Base-by-base conservation (phyloP, 495 filamentous ascomycete species). In the Oidiodendron maius region DNA sequence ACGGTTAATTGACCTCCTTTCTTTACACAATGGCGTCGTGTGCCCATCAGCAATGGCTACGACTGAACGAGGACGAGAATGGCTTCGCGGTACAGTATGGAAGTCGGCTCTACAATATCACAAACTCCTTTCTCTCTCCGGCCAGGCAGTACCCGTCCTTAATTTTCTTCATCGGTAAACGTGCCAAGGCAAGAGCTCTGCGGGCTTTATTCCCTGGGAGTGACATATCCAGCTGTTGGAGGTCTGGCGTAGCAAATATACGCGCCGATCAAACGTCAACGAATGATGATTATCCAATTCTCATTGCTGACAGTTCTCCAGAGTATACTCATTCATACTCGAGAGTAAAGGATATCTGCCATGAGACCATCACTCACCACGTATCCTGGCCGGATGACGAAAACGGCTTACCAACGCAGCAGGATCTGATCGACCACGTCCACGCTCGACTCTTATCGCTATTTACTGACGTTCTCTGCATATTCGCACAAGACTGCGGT, bases 401-500 rank as follows among this genome's bases (percentile, higher is more conserved):
- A 11, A 30, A 18, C 28, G 35, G 25, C 34, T 30, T n/a, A 20
- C 41, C 40, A 13, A 42, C 35, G 12, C 24, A 36, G 17, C 37
- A 53, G 5, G 44, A 39, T 15, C 15, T 53, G 24, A 22, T 36
- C 22, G 35, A 53, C 25, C 26, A 41, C 36, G 15, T 49, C 35
- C 26, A 24, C 35, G 36, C 44, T 20, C 40, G 51, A 43, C 20
- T 53, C 13, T 16, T 53, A 8, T 49, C 23, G 21, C 24, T 44
- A 16, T 53, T 53, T 25, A 20, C 35, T n/a, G 32, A 53, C 37
- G 44, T 53, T 16, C 20, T 53, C n/a, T 53, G 44, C 30, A 48
- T 53, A 17, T 53, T 53, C 21, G 36, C 35, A 21, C n/a, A 48
- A 13, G 51, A 53, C 37, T 48, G 25, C 41, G 44, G 51, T 17